Evolutionary conservation across 2,329 filamentous ascomycete genomes (phyloP).

Genomic region (Beauveria rudraprayagi): DNA sequence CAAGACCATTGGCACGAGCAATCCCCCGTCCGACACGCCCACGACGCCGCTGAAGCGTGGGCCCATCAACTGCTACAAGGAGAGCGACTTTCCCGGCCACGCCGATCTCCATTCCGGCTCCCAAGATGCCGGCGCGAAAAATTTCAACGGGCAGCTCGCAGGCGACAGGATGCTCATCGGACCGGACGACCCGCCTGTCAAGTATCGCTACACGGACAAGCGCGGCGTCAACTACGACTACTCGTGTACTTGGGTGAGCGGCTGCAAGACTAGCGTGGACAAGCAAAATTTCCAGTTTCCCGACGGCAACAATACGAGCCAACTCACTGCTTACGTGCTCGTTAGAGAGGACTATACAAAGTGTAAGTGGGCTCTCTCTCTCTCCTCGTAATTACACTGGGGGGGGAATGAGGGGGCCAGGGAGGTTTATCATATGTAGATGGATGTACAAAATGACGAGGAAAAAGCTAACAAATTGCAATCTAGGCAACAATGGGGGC

Average conservation of each 20-base stretch:
- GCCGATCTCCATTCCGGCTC: background rate
- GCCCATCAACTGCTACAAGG: background rate
- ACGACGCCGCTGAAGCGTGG: background rate
- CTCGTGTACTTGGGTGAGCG: conserved; percentile 12
- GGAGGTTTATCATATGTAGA: background rate
- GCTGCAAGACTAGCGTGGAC: conserved; percentile 15
- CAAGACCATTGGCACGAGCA: background rate
- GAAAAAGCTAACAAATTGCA: background rate
- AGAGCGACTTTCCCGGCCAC: background rate
- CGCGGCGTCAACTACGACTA: conserved; percentile 17
- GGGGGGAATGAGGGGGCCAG: too few relatives aligned
- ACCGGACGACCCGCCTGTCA: conserved; percentile 2
- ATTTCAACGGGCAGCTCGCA: background rate
- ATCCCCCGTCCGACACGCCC: background rate
- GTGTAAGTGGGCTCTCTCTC: conserved; percentile 12
- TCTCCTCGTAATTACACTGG: background rate
- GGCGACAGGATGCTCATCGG: conserved; percentile 2
- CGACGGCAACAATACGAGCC: background rate
- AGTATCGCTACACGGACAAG: background rate
- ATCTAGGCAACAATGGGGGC: conserved; percentile 9
- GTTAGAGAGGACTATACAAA: conserved; percentile 18
- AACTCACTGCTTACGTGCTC: conserved; percentile 16
- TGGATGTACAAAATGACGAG: too few relatives aligned
- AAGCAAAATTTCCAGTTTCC: conserved; percentile 16
- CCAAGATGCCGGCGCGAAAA: background rate